Evolutionary conservation across 257 asterid genomes (phyloP).

Genomic region (Phtheirospermum japonicum): DNA sequence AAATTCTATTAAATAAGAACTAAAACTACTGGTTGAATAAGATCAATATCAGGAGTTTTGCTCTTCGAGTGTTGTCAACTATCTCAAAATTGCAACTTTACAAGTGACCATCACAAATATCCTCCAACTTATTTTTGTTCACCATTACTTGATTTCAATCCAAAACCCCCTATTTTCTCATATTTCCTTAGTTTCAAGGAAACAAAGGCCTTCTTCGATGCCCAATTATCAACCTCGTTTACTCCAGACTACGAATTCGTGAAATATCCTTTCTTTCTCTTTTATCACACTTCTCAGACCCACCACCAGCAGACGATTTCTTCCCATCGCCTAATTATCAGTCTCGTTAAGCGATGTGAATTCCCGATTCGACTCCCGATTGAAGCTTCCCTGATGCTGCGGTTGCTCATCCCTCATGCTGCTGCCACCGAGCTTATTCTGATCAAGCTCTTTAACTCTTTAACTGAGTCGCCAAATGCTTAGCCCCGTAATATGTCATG

Average conservation of each 20-base stretch:
- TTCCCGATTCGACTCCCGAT: slow-evolving; percentile 60
- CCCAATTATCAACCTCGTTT: slow-evolving; percentile 89
- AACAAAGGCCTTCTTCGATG: slow-evolving; percentile 59
- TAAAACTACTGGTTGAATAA: too few species aligned
- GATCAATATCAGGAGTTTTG: too few species aligned
- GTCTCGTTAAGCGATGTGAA: slow-evolving; percentile 59
- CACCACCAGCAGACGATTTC: slow-evolving; percentile 41
- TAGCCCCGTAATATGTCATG: too few species aligned
- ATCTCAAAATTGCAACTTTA: too few species aligned
- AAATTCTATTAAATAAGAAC: too few species aligned
- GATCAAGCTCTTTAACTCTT: slow-evolving; percentile 83
- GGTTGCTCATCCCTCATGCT: slow-evolving; percentile 70
- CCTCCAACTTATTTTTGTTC: too few species aligned
- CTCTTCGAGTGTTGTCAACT: too few species aligned
- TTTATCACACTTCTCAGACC: slow-evolving; percentile 75
- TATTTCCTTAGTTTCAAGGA: slow-evolving; percentile 58
- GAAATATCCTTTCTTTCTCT: slow-evolving; percentile 75
- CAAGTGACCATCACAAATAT: too few species aligned
- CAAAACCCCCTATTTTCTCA: slow-evolving; percentile 70
- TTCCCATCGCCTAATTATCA: slow-evolving; percentile 84
- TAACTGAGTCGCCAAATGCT: too few species aligned
- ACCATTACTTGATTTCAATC: slow-evolving; percentile 53
- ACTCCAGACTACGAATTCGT: slow-evolving; percentile 80
- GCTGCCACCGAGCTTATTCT: slow-evolving; percentile 55
- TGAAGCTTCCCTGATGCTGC: slow-evolving; percentile 59